Percentiles rank a stretch among this genome's conserved stretches.
Evolutionary conservation across 257 asterid species (phyloP).

Genomic region (Nemophila menziesii): DNA sequence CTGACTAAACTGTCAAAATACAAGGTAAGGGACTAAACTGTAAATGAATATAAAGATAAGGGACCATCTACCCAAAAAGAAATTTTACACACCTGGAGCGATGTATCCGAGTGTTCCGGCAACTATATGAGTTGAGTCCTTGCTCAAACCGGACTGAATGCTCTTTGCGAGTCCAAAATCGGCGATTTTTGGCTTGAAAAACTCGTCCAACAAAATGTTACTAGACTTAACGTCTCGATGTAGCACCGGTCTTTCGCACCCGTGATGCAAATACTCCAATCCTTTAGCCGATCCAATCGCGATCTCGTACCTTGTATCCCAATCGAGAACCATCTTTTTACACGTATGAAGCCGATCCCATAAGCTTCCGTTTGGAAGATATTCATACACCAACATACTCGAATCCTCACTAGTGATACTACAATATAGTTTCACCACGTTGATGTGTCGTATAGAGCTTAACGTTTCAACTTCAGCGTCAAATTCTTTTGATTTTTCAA

Average conservation of each 20-base stretch:
- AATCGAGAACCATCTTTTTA: slow-evolving; percentile 45
- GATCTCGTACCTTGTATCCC: slow-evolving; percentile 64
- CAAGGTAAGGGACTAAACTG: too few relatives aligned
- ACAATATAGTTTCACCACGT: slow-evolving; percentile 76
- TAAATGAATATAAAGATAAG: neutral
- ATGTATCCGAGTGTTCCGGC: slow-evolving; percentile 93
- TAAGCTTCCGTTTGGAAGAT: slow-evolving; percentile 82
- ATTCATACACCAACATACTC: slow-evolving; percentile 79
- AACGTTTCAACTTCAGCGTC: slow-evolving; percentile 75
- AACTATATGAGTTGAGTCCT: slow-evolving; percentile 54
- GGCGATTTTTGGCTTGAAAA: slow-evolving; percentile 63
- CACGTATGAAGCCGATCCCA: slow-evolving; percentile 68
- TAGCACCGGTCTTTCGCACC: slow-evolving; percentile 53
- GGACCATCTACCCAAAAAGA: too few relatives aligned
- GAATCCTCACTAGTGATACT: slow-evolving; percentile 84
- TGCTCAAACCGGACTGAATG: slow-evolving; percentile 24
- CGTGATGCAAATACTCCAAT: slow-evolving; percentile 81
- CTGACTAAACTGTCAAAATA: neutral
- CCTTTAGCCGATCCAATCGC: slow-evolving; percentile 89
- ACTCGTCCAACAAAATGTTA: slow-evolving; percentile 74
- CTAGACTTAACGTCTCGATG: slow-evolving; percentile 94
- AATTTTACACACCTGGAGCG: slow-evolving; percentile 58
- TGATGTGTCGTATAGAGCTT: slow-evolving; percentile 72
- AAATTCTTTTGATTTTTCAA: slow-evolving; percentile 32
- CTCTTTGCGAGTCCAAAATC: slow-evolving; percentile 89